Evolutionary conservation across 2,329 filamentous ascomycete genomes (phyloP).

Genomic region (Cladosporium cucumerinum): DNA sequence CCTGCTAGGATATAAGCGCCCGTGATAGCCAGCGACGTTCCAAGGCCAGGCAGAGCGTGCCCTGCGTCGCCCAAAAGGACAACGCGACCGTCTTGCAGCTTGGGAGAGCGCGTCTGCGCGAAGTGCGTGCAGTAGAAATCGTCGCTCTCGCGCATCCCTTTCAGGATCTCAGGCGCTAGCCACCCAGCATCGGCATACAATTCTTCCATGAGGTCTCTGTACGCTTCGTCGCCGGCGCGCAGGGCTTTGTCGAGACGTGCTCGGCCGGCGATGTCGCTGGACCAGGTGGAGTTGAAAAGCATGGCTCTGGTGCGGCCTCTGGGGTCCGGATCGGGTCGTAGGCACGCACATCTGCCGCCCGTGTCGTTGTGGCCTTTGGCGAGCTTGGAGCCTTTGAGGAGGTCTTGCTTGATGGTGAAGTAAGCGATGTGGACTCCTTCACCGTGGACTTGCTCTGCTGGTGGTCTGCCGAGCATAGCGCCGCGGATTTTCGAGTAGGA

Average conservation of each 20-base stretch:
- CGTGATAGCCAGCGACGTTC: conserved; percentile 26
- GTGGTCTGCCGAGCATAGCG: conserved; percentile 22
- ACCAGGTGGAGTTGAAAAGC: conserved; percentile 21
- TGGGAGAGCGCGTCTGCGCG: conserved; percentile 31
- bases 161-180: conserved; percentile 37
- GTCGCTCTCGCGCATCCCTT: conserved; percentile 32
- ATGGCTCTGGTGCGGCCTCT: conserved; percentile 20
- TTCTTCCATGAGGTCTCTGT: conserved; percentile 25
- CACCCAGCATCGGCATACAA: conserved; percentile 28
- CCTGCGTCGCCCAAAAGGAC: conserved; percentile 29
- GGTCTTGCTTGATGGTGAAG: conserved; percentile 40
- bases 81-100: conserved; percentile 34
- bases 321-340: conserved; percentile 26
- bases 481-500: conserved; percentile 22
- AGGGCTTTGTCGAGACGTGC: conserved; percentile 32
- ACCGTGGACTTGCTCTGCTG: conserved; percentile 24
- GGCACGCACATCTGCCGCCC: conserved; percentile 21
- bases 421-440: conserved; percentile 38
- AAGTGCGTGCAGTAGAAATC: conserved; percentile 30
- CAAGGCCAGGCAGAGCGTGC: conserved; percentile 24
- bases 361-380: conserved; percentile 24
- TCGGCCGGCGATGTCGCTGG: conserved; percentile 24
- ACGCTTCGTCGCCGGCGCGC: conserved; percentile 24
- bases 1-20: conserved; percentile 29
- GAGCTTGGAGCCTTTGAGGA: conserved; percentile 21